Conservation (phyloP, 108 stramenopile species). For the Schizochytrium sp. region DNA sequence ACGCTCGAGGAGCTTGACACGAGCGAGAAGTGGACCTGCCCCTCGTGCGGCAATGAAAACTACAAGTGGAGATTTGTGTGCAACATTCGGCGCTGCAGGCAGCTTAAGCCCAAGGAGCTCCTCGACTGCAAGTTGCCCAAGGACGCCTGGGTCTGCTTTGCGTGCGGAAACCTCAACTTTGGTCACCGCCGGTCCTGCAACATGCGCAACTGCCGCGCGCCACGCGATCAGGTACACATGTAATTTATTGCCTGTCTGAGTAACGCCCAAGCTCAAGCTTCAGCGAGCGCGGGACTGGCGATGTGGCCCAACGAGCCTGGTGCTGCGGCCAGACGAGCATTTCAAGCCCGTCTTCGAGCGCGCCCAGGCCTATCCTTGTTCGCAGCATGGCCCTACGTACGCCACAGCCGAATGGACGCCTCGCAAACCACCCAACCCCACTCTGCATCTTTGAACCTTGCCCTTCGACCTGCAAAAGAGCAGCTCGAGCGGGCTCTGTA, state of each 20-base stretch:
- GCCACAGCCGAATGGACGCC: too few species aligned
- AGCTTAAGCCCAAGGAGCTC: background rate
- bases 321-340: too few species aligned
- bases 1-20: background rate
- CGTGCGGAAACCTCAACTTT: slow-evolving; percentile 10
- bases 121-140: background rate
- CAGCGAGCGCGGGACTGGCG: too few species aligned
- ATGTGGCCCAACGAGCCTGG: too few species aligned
- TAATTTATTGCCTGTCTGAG: background rate
- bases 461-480: too few species aligned
- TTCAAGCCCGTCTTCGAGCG: too few species aligned
- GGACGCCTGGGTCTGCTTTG: slow-evolving; percentile 9
- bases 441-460: too few species aligned
- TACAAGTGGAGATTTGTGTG: background rate
- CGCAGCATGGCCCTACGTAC: too few species aligned
- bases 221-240: background rate
- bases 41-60: background rate
- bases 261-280: too few species aligned
- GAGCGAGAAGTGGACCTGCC: background rate
- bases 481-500: too few species aligned
- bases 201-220: background rate
- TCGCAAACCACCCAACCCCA: too few species aligned
- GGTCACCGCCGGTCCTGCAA: background rate
- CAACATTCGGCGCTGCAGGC: background rate
- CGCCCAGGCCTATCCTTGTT: too few species aligned